Evolutionary conservation across 169 alveolate genomes (phyloP), one percentile per base, ranked within the genome.

Genomic region (Perkinsus olseni): DNA sequence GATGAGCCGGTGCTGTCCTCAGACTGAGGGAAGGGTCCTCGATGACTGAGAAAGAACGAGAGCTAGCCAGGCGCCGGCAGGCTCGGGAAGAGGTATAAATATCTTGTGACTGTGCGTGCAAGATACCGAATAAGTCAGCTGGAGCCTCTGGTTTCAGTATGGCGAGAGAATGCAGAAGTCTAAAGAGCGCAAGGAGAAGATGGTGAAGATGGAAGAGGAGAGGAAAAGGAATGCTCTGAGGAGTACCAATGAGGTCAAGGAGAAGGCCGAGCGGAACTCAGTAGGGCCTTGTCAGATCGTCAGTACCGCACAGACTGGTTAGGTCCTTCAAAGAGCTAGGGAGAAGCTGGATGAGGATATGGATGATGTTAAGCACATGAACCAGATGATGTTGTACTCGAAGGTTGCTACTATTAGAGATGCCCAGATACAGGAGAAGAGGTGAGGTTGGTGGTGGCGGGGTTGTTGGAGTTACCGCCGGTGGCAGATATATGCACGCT

Each of bases 301-400:
- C n/a, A n/a, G n/a, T 40, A 40, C 3, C 11, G 50, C 50, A 40
- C 11, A 40, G 50, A 11, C 50, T 40, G 3, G 3, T 40, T 11
- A 40, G 50, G 50, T 94, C 92, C 94, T 92, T 34, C 94, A 95
- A 92, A 51, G 50, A 10, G 97, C 96, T 34, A 91, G 94, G 95
- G 93, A 93, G 39, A 74, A 74, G 92, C 94, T 94, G 31, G 97
- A 96, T 91, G 96, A 95, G 90, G 96, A 95, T 82, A 95, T 92
- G 92, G 97, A 95, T 82, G 96, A 97, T 92, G 98, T 97, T 45
- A 97, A 97, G 96, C 96, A 96, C 94, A 96, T 97, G 97, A 96
- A 97, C 95, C 95, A 95, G 92, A 95, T 97, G 97, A 94, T 95
- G 95, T 95, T 97, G 38, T 97, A 96, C 95, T 95, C 98, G 91